These are phyloP conservation scores for Fraxinus quadrangulata DNA, from an alignment of 257 asterid genomes.

Conservation along the genomic window DNA sequence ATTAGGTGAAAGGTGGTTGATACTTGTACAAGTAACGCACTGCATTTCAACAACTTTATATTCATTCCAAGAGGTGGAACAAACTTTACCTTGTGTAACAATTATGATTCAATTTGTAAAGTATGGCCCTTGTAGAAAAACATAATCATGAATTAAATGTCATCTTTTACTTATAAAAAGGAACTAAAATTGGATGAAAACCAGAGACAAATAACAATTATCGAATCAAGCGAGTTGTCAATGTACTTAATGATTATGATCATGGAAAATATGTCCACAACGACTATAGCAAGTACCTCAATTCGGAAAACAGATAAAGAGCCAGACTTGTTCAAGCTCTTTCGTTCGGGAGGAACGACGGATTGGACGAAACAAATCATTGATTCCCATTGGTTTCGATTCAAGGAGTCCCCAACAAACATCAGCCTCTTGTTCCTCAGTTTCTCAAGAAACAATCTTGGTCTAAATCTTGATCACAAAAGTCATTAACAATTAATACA, in stretches of 20 bases:
- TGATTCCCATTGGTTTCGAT: constrained; percentile 93
- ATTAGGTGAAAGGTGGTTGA: constrained; percentile 12
- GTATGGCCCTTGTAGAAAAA: background rate
- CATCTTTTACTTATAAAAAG: too few species aligned
- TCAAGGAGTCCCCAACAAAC: constrained; percentile 90
- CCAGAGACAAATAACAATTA: too few species aligned
- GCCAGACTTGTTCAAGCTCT: constrained; percentile 66
- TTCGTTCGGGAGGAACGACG: constrained; percentile 47
- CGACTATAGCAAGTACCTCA: constrained; percentile 43
- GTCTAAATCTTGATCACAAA: constrained; percentile 49
- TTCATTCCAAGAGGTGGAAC: constrained; percentile 1
- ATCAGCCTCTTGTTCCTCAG: constrained; percentile 82
- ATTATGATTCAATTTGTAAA: background rate
- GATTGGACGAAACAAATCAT: constrained; percentile 87
- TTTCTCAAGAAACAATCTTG: constrained; percentile 65
- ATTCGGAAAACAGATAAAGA: constrained; percentile 71
- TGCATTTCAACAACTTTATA: constrained; percentile 1
- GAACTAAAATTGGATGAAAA: too few species aligned
- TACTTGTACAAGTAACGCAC: constrained; percentile 24
- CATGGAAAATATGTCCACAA: background rate
- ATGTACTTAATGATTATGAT: constrained; percentile 9
- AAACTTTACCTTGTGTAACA: background rate
- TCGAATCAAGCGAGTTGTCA: too few species aligned
- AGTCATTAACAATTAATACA: background rate
- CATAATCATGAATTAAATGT: too few species aligned